phyloP scores from a whole-genome alignment of 306 rosid species.

The Clitoria ternatea region DNA sequence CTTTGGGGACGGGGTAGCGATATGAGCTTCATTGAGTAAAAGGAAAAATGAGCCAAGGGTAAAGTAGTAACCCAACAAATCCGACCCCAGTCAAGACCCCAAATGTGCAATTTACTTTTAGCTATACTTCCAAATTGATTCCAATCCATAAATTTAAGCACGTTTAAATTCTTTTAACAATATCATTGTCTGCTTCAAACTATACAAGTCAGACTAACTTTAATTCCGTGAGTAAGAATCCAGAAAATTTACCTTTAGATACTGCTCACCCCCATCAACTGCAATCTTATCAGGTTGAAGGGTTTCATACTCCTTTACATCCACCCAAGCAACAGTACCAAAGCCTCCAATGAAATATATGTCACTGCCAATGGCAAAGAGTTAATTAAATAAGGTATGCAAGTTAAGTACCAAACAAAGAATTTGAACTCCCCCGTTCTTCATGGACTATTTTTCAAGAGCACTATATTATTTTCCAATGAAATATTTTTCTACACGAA shows the following conservation, averaged over 20 bases:
- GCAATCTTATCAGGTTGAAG: conserved; percentile 98
- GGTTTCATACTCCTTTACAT: conserved; percentile 88
- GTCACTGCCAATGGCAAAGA: conserved; percentile 58
- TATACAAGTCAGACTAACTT: not conserved
- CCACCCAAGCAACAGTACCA: conserved; percentile 99
- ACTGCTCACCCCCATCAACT: conserved; percentile 92
- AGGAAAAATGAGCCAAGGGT: not conserved
- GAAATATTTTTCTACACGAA: not conserved
- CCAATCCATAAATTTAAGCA: conserved; percentile 9
- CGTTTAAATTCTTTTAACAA: not conserved
- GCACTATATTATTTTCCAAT: not conserved
- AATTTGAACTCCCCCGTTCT: not conserved
- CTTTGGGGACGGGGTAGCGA: too few relatives aligned
- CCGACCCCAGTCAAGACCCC: not conserved
- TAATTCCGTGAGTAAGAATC: not conserved
- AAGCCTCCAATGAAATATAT: conserved; percentile 98
- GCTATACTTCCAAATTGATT: conserved; percentile 6
- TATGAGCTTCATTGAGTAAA: not conserved
- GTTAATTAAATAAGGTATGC: conserved; percentile 14
- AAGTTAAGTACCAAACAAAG: conserved; percentile 16
- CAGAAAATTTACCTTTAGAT: conserved; percentile 65
- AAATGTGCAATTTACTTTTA: not conserved
- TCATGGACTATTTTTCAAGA: not conserved
- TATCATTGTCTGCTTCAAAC: not conserved
- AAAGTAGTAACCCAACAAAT: not conserved